Conservation (phyloP, 139 green algal genomes). For the Medakamo hakoo region DNA sequence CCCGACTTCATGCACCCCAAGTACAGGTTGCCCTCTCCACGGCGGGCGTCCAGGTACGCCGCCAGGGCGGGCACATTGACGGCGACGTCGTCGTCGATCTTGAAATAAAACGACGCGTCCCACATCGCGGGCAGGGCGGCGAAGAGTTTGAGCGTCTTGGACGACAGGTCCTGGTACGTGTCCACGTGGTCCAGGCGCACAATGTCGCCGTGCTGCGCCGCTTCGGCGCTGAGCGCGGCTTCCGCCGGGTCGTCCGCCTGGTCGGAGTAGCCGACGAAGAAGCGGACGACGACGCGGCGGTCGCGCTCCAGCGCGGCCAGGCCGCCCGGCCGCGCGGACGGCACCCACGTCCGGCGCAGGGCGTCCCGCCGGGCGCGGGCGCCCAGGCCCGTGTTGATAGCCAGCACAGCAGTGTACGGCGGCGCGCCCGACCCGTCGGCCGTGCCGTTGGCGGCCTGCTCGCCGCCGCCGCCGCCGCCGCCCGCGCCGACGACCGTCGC, state of each 20-base stretch:
- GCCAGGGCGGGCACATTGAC: slow-evolving; percentile 29
- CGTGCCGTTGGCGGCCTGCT: background rate
- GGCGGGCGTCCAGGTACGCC: slow-evolving; percentile 19
- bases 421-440: background rate
- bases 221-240: slow-evolving; percentile 11
- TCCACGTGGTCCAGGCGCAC: slow-evolving; percentile 30
- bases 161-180: slow-evolving; percentile 31
- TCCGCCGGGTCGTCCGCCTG: slow-evolving; percentile 22
- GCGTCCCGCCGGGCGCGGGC: slow-evolving; percentile 18
- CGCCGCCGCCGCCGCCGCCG: background rate
- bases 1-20: slow-evolving; percentile 55
- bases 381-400: slow-evolving; percentile 28
- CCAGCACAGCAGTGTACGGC: slow-evolving; percentile 14
- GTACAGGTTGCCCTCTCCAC: slow-evolving; percentile 40
- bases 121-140: slow-evolving; percentile 12
- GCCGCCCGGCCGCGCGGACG: slow-evolving; percentile 9
- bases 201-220: slow-evolving; percentile 22
- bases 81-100: slow-evolving; percentile 41
- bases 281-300: slow-evolving; percentile 22
- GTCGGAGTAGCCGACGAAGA: slow-evolving; percentile 25
- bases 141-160: slow-evolving; percentile 41
- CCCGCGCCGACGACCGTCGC: slow-evolving; percentile 2
- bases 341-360: slow-evolving; percentile 30
- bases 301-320: slow-evolving; percentile 13
- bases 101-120: slow-evolving; percentile 60